These are phyloP conservation scores for Hypoxylon sp. DNA, from an alignment of 2,329 filamentous ascomycete genomes.

Conservation along the genomic window DNA sequence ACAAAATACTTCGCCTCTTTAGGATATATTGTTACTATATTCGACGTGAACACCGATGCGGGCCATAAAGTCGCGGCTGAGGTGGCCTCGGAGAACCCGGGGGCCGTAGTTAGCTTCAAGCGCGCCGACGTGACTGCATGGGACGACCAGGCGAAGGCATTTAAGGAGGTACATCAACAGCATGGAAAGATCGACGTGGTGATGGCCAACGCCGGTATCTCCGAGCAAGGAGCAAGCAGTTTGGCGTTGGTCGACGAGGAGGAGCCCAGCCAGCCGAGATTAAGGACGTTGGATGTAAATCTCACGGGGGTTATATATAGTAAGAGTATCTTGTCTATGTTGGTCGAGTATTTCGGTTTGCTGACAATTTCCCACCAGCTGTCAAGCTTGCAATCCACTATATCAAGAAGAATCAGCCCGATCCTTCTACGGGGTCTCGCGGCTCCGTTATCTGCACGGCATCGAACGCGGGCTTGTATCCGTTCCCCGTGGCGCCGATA, in stretches of 20 bases:
- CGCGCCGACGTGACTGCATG: constrained; percentile 55
- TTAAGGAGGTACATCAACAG: constrained; percentile 49
- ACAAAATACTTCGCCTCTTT: constrained; percentile 51
- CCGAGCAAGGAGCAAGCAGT: constrained; percentile 53
- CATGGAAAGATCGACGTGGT: constrained; percentile 59
- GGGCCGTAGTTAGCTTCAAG: constrained; percentile 48
- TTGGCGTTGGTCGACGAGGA: constrained; percentile 42
- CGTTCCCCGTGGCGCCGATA: constrained; percentile 62
- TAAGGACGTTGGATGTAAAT: constrained; percentile 51
- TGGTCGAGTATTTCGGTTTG: neutral
- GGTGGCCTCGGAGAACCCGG: constrained; percentile 45
- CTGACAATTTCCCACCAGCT: constrained; percentile 49
- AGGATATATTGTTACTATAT: constrained; percentile 50
- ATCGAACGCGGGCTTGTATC: constrained; percentile 65
- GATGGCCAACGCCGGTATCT: constrained; percentile 63
- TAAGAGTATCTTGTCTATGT: constrained; percentile 46
- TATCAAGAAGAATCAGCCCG: constrained; percentile 57
- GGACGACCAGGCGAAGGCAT: constrained; percentile 52
- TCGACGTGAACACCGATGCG: constrained; percentile 50
- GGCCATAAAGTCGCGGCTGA: constrained; percentile 45
- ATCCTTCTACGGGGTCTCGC: constrained; percentile 47
- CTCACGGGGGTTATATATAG: constrained; percentile 58
- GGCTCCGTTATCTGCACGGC: constrained; percentile 65
- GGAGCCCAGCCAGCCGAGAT: constrained; percentile 45
- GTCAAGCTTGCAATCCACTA: constrained; percentile 63